Base-by-base conservation (phyloP, 805 yeast genomes). In the Yamadazyma philogaea region DNA sequence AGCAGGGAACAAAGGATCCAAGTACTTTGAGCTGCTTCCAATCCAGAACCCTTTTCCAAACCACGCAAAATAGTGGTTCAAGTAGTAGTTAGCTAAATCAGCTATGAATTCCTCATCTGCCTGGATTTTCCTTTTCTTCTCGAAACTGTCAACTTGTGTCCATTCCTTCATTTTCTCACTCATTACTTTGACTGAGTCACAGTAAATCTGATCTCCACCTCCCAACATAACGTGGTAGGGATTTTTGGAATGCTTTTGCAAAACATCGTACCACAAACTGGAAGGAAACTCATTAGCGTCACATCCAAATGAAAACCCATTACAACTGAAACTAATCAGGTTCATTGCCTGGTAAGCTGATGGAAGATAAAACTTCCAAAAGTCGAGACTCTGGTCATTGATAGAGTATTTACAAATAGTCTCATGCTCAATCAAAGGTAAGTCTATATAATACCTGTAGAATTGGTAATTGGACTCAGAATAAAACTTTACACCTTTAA, bases 151-250 rank as follows among this genome's bases (percentile, higher is more conserved):
- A 47, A 78, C 80, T 21, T 69, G 56, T 21, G 79, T 60, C 96
- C 97, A 89, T 22, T 77, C 59, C 46, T 72, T 60, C 51, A 85
- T 77, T 22, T 69, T 63, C 37, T 72, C 56, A 12, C 83, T 78
- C 16, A 77, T 70, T 16, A 73, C 50, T 60, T 84, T 85, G 51
- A 91, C 80, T 1, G 87, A 73, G 63, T 91, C 99, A 40, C 90
- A 81, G 60, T 91, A 91, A 39, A 91, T 75, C 65, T 91, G 99
- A 64, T 91, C 99, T 24, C 99, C 99, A 40, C 98, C 98, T 21
- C 98, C 98, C 21, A 93, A 69, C 95, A 91, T 90, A 4, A 88
- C 97, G 60, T 91, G 96, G 63, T 87, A 87, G 30, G 77, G 78
- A 30, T 72, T 68, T 6, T 61, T 52, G 14, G 68, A 60, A 56